A percentile compares a stretch with the other conserved stretches of the same genome.
phyloP scores from a whole-genome alignment of 495 filamentous ascomycete genomes.

The Polyplosphaeria fusca region DNA sequence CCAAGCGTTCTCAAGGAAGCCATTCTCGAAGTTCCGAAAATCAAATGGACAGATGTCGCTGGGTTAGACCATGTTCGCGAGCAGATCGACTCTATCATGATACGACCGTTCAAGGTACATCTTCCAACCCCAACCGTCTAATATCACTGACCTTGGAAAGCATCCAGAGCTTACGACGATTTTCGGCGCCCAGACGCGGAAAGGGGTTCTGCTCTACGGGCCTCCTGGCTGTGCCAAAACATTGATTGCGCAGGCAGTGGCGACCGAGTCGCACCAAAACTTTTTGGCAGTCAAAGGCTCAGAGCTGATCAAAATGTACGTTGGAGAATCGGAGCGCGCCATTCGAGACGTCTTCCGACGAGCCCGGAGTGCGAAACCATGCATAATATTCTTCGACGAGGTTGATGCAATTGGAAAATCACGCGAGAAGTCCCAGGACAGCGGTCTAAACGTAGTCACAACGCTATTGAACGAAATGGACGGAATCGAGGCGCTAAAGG shows the following conservation, averaged over 20 bases:
- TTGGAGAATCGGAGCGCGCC: conserved; percentile 90
- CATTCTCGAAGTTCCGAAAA: conserved; percentile 80
- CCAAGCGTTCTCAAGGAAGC: conserved; percentile 90
- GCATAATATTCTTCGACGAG: conserved; percentile 98
- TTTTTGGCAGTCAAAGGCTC: conserved; percentile 97
- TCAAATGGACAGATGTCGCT: conserved; percentile 86
- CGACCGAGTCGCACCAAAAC: conserved; percentile 86
- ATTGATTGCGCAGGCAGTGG: conserved; percentile 85
- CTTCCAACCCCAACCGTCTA: neutral
- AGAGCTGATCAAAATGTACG: conserved; percentile 94
- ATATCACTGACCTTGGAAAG: conserved; percentile 5
- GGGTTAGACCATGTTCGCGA: conserved; percentile 80
- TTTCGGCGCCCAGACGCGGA: conserved; percentile 48
- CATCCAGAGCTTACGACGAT: conserved; percentile 25
- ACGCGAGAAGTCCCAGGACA: conserved; percentile 52
- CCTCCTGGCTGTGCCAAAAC: conserved; percentile 97
- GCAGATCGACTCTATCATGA: conserved; percentile 59
- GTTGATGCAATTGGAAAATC: conserved; percentile 89
- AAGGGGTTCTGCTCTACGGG: conserved; percentile 88
- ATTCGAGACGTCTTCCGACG: conserved; percentile 85
- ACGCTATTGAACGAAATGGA: conserved; percentile 96
- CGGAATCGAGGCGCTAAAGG: conserved; percentile 79
- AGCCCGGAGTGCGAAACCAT: conserved; percentile 79
- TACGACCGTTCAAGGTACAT: conserved; percentile 64
- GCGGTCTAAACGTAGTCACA: conserved; percentile 76